These are phyloP conservation scores for Saccharomyces hybrid DNA, from an alignment of 1,139 yeast genomes.

Conservation along the genomic window DNA sequence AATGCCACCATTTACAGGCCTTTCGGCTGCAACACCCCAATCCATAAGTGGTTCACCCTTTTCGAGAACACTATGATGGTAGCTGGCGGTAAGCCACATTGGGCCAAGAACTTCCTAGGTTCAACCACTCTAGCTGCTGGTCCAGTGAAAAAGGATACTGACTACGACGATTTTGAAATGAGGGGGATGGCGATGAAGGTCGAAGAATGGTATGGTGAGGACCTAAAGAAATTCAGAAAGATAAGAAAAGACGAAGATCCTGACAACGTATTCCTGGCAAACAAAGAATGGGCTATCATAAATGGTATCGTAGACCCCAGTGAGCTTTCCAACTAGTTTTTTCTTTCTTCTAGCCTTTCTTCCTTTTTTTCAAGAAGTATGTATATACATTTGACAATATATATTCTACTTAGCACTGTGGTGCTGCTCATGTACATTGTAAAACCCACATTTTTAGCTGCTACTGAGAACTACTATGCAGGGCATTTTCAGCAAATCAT, in stretches of 20 bases:
- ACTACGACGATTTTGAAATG: constrained; percentile 61
- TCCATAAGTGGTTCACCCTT: constrained; percentile 72
- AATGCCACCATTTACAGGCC: constrained; percentile 97
- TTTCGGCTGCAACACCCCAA: constrained; percentile 64
- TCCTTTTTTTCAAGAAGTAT: neutral
- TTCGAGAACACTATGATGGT: constrained; percentile 72
- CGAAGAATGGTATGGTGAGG: constrained; percentile 74
- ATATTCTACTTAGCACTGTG: neutral
- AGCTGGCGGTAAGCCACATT: constrained; percentile 91
- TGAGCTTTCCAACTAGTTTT: constrained; percentile 4
- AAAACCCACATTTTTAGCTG: neutral
- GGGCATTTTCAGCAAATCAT: neutral
- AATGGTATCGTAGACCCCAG: constrained; percentile 53
- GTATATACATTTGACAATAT: neutral
- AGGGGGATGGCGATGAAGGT: constrained; percentile 66
- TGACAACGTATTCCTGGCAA: constrained; percentile 68
- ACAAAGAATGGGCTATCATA: constrained; percentile 69
- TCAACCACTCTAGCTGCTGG: constrained; percentile 36
- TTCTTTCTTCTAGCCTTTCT: neutral
- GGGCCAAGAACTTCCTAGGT: constrained; percentile 98
- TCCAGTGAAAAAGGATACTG: constrained; percentile 28
- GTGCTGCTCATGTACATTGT: neutral
- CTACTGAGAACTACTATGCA: neutral
- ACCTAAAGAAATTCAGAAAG: constrained; percentile 50
- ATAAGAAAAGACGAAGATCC: constrained; percentile 71